Conservation (phyloP, 768 basidiomycete species). For the Tulasnella sp. region DNA sequence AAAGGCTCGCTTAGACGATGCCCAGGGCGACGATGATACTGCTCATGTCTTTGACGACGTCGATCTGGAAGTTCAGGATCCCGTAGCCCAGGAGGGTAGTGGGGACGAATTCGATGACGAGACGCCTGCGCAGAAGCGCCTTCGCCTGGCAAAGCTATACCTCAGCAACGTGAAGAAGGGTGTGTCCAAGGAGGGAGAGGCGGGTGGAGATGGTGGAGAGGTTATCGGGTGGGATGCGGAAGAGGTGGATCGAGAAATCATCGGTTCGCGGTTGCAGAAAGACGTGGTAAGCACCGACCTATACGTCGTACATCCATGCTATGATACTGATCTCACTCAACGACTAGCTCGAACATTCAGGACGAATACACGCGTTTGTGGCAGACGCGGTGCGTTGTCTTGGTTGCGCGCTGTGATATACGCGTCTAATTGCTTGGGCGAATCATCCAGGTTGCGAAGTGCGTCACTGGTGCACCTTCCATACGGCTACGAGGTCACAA, state of each 20-base stretch:
- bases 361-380: conserved; percentile 72
- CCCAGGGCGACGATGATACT: background rate
- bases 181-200: conserved; percentile 26
- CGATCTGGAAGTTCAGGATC: conserved; percentile 48
- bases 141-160: conserved; percentile 83
- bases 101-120: conserved; percentile 73
- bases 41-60: conserved; percentile 45
- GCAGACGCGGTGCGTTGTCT: conserved; percentile 44
- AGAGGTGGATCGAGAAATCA: conserved; percentile 86
- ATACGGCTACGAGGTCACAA: conserved; percentile 62
- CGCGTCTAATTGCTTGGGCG: background rate
- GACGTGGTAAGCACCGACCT: conserved; percentile 47
- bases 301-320: background rate
- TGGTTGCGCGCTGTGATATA: background rate
- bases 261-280: conserved; percentile 78
- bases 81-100: conserved; percentile 48
- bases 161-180: conserved; percentile 71
- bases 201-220: conserved; percentile 29
- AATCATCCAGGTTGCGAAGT: background rate
- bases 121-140: conserved; percentile 85
- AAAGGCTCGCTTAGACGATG: no score
- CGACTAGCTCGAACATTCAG: conserved; percentile 57
- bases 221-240: conserved; percentile 62
- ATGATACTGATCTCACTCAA: no score
- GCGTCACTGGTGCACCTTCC: conserved; percentile 33